Evolutionary conservation across 2,329 filamentous ascomycete genomes (phyloP).

Genomic region (Alternaria longipes): DNA sequence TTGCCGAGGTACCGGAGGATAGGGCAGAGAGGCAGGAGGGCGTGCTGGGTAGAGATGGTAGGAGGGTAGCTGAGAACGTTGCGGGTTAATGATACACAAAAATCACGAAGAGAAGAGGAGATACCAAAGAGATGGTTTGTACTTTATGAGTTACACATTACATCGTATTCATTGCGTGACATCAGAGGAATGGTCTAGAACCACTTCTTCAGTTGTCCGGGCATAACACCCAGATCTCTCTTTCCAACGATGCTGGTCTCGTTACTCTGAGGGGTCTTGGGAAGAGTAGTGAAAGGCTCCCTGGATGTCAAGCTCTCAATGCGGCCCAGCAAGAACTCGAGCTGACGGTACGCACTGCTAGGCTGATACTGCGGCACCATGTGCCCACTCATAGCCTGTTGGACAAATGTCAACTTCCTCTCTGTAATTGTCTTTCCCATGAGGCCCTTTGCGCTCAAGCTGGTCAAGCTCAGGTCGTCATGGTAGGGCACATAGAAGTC

Average conservation of each 20-base stretch:
- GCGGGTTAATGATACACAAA: slow-evolving; percentile 46
- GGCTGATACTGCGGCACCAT: slow-evolving; percentile 75
- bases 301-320: slow-evolving; percentile 63
- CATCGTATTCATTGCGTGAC: background rate
- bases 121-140: background rate
- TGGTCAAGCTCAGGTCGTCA: slow-evolving; percentile 54
- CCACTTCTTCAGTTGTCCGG: slow-evolving; percentile 16
- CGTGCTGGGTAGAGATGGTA: slow-evolving; percentile 53
- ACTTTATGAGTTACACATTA: background rate
- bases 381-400: slow-evolving; percentile 71
- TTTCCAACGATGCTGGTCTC: slow-evolving; percentile 12
- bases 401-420: slow-evolving; percentile 76
- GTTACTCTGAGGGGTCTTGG: slow-evolving; percentile 14
- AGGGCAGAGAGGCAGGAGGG: slow-evolving; percentile 52
- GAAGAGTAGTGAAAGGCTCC: slow-evolving; percentile 43
- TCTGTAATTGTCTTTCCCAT: slow-evolving; percentile 77
- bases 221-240: slow-evolving; percentile 15
- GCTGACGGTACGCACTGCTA: slow-evolving; percentile 71
- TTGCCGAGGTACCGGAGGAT: slow-evolving; percentile 46
- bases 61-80: slow-evolving; percentile 57
- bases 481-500: slow-evolving; percentile 77
- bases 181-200: slow-evolving; percentile 7
- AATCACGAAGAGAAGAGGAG: background rate
- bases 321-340: slow-evolving; percentile 79
- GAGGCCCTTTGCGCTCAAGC: slow-evolving; percentile 69